Base-by-base conservation (phyloP, 129 eudicot genomes). In the Flaveria trinervia region DNA sequence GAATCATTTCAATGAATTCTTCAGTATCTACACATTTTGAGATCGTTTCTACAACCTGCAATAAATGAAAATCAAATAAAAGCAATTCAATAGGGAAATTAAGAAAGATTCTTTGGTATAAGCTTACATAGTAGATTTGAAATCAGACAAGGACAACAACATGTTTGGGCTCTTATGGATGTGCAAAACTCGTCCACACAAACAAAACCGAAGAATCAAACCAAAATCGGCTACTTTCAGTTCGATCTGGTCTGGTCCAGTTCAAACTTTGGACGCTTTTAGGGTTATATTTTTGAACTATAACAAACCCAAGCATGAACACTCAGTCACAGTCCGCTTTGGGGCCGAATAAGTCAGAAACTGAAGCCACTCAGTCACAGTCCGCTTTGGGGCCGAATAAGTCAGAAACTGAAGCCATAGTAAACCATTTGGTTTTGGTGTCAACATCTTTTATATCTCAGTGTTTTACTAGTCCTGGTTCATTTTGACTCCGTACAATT, bases 51-150 rank as follows among this genome's bases (percentile, higher is more conserved):
- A 36, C 80, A 52, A 49, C n/a, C 74, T 55, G 20, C n/a, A 22
- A 39, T 3, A 36, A 55, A 66, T 11, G 22, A 15, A 76, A 52
- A 30, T 7, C n/a, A 75, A 74, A 46, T 20, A 5, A 66, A 61
- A 77, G 36, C 65, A 76, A 76, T 51, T 49, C 55, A 73, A 73
- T 59, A 41, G 8, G 43, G 22, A 73, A 56, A 26, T 70, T 14
- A 59, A 1, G 20, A 26, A 62, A 62, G 50, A 16, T 59, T 30
- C 3, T 64, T 3, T 20, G 49, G 20, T 11, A 65, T 72, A 64
- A 64, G 62, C 68, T 57, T 61, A 26, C 68, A 26, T 61, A 12
- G 43, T 28, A 61, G 2, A 61, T 11, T 26, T 25, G 41, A 61
- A 61, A 61, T 4, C 26, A 61, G 9, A 61, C 25, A 61, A 26